phyloP scores from a whole-genome alignment of 2,329 filamentous ascomycete species.

The Fusarium sp. region DNA sequence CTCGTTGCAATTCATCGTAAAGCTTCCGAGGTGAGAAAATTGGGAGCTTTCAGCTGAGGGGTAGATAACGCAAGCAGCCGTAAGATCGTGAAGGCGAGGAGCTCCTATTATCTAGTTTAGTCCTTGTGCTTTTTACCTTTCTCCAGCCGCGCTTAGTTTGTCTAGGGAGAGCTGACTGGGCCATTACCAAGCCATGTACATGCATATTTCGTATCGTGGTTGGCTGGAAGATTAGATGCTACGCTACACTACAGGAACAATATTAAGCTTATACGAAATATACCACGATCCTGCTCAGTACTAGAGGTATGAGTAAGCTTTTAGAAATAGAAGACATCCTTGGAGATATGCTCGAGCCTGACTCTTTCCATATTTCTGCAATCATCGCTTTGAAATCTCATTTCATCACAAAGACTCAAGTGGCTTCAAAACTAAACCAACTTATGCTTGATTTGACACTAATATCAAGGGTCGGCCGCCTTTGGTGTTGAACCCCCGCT shows the following conservation, averaged over 20 bases:
- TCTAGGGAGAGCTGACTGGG: slow-evolving; percentile 39
- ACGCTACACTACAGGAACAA: neutral
- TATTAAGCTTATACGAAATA: neutral
- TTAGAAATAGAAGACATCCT: neutral
- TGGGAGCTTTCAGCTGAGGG: neutral
- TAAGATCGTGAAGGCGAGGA: slow-evolving; percentile 7
- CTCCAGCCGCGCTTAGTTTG: slow-evolving; percentile 24
- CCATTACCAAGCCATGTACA: slow-evolving; percentile 42
- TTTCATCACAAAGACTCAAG: neutral
- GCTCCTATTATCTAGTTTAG: slow-evolving; percentile 6
- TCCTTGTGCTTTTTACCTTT: slow-evolving; percentile 17
- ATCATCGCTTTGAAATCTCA: neutral
- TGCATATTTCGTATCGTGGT: slow-evolving; percentile 25
- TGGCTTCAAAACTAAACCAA: slow-evolving; percentile 21
- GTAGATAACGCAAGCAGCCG: neutral
- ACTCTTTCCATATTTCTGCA: neutral
- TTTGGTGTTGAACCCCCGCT: slow-evolving; percentile 22
- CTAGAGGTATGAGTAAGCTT: neutral
- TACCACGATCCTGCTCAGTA: neutral
- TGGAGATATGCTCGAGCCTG: neutral
- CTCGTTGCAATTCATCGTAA: slow-evolving; percentile 57
- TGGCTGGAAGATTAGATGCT: slow-evolving; percentile 6
- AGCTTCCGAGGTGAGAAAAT: neutral
- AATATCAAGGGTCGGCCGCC: slow-evolving; percentile 37
- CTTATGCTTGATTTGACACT: slow-evolving; percentile 21